Evolutionary conservation across 768 basidiomycete species (phyloP), one percentile per base, ranked within the genome.

Genomic region (Hemileccinum impolitum): DNA sequence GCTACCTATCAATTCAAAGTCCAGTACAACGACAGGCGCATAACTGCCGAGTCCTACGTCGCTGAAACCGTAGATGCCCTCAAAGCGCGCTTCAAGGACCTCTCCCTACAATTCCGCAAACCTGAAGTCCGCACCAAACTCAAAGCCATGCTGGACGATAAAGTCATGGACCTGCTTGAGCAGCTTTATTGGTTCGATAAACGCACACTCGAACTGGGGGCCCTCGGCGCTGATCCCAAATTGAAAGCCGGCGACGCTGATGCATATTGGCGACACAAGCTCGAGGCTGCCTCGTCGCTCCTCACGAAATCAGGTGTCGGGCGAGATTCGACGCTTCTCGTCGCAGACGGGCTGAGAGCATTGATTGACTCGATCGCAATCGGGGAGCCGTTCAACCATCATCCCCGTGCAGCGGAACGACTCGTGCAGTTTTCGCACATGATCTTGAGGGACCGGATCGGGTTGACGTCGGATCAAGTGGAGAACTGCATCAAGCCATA

Each of bases 401-500:
- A 99, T 66, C 94, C 94, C 0, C 78, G 75, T 15, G 88, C 94
- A 1, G 81, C 93, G 15, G 93, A 95, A 54, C 83, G 94, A 21
- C 84, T 99, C 51, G 81, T 90, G 49, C 79, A 95, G 61, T 96
- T 97, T 66, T 90, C 90, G 10, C 94, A 98, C 70, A 82, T 78
- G 68, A 94, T 99, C 62, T 71, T 99, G 45, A 79, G 95, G 50
- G 95, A 98, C 61, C 82, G 95, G 6, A 88, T 97, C 49, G 89
- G 91, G 14, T 71, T 95, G 47, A 93, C 96, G n/a, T 87, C 91
- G 5, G 96, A 99, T 66, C 95, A 98, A 70, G 95, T 99, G 14
- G 96, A 99, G 75, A 99, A 98, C 68, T 95, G 92, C 69, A 97
- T 99, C 76, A 99, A 99, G 70, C 96, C 95, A 25, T 97, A 83